Evolutionary conservation across 345 rosid genomes (phyloP).

Genomic region (Brassica nigra): DNA sequence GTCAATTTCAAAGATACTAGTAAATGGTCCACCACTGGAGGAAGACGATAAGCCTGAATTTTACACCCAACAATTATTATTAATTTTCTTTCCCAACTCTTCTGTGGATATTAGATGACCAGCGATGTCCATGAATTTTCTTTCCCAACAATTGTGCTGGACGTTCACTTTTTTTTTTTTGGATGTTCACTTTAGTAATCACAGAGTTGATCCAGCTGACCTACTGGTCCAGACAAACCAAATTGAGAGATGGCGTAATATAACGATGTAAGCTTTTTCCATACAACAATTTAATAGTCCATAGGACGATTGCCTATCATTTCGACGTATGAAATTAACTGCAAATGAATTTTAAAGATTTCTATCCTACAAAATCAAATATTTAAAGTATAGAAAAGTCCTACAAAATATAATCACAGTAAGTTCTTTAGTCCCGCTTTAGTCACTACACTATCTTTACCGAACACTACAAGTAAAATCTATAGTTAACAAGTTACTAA

Average conservation of each 20-base stretch:
- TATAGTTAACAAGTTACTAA: neutral
- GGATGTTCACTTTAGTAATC: neutral
- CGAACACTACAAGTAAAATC: neutral
- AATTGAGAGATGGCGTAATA: slow-evolving; percentile 1
- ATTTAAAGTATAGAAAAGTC: neutral
- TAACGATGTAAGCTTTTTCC: neutral
- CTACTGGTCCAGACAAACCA: neutral
- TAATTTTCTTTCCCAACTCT: neutral
- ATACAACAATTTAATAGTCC: neutral
- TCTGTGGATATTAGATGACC: slow-evolving; percentile 23
- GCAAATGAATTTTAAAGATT: neutral
- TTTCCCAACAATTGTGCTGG: neutral
- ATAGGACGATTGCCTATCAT: neutral
- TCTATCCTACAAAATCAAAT: neutral
- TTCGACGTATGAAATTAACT: neutral
- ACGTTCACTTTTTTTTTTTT: neutral
- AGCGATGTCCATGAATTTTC: neutral
- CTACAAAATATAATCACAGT: neutral
- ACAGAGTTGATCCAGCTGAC: neutral
- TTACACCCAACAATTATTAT: neutral
- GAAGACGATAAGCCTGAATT: slow-evolving; percentile 13
- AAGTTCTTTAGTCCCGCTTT: neutral
- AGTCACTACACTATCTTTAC: neutral
- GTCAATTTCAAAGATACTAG: slow-evolving; percentile 9
- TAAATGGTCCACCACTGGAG: neutral